Evolutionary conservation across 2,329 filamentous ascomycete genomes (phyloP), one percentile per base, ranked within the genome.

Genomic region (Thyridium curvatum): DNA sequence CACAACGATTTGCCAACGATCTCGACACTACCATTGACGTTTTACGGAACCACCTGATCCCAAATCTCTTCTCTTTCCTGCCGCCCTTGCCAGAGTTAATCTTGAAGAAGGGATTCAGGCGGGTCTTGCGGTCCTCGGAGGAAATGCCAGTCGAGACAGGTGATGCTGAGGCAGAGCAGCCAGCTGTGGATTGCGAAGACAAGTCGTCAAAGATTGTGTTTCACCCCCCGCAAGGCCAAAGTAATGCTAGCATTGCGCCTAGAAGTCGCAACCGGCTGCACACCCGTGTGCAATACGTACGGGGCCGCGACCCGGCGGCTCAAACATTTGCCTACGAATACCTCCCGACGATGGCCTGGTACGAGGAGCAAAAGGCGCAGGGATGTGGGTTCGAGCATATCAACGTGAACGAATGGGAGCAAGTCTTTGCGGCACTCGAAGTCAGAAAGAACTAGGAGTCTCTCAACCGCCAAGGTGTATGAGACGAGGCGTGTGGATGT

Each of bases 321-420:
- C 41, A 34, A 5, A 39, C 33, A 2, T 62, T 70, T 50, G 9
- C 35, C 18, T 75, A 65, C 47, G 50, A 49, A 13, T 77, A 70
- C 46, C 52, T 50, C 32, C 64, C 70, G 8, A 79, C 75, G 2
- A 42, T 59, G 42, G 55, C 67, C 4, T 79, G 76, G 76, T 79
- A 79, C 45, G 46, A 48, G 4, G 57, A 66, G 30, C 69, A 74
- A 44, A 47, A 59, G 17, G 50, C 52, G 1, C 69, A 72, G 48
- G 71, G 69, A 3, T 62, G 72, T 15, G 66, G 63, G 1, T 74
- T 62, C 39, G 66, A 68, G 37, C 72, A 78, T 43, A 56, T 79
- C 4, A 49, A 54, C 4, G 65, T 79, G 5, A 55, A 55, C 26
- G 41, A 52, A 3, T 77, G 68, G 64, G 56, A 68, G 26, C 48